Percentiles rank a stretch among this genome's conserved stretches.
These are phyloP conservation scores for Chlorella sp. DNA, from an alignment of 139 green algal genomes.

Conservation along the genomic window DNA sequence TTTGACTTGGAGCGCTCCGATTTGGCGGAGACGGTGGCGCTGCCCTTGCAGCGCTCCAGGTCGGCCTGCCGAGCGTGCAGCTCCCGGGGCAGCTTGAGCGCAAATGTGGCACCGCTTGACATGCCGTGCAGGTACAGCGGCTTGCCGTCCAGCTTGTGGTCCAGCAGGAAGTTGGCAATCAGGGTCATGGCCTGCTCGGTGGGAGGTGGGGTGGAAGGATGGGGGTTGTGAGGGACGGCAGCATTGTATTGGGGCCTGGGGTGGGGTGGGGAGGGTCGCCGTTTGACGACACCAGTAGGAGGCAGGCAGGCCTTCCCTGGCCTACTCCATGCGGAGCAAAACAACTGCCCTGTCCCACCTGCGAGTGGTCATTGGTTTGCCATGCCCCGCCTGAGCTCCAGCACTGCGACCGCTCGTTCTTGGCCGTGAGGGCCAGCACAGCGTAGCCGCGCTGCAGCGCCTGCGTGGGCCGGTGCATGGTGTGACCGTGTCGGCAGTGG, in stretches of 20 bases:
- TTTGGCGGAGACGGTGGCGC: neutral
- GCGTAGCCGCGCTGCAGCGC: neutral
- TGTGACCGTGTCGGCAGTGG: too few relatives aligned
- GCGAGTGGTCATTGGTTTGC: neutral
- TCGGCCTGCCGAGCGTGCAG: neutral
- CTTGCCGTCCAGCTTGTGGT: neutral
- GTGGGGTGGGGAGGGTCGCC: neutral
- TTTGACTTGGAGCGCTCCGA: too few relatives aligned
- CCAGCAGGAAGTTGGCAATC: neutral
- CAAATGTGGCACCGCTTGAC: conserved; percentile 13
- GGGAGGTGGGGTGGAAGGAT: neutral
- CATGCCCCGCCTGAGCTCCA: neutral
- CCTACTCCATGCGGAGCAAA: too few relatives aligned
- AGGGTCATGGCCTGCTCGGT: neutral
- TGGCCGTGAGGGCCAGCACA: neutral
- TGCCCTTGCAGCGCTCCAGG: neutral
- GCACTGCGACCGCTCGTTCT: neutral
- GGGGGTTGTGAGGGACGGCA: too few relatives aligned
- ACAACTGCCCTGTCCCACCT: neutral
- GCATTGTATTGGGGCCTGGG: too few relatives aligned
- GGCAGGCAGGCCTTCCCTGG: neutral
- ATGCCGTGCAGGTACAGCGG: neutral
- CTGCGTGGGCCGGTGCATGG: neutral
- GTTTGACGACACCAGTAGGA: neutral
- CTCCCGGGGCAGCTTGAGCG: conserved; percentile 1